Conservation (phyloP, 2,329 filamentous ascomycete species). For the Alternaria alternata region DNA sequence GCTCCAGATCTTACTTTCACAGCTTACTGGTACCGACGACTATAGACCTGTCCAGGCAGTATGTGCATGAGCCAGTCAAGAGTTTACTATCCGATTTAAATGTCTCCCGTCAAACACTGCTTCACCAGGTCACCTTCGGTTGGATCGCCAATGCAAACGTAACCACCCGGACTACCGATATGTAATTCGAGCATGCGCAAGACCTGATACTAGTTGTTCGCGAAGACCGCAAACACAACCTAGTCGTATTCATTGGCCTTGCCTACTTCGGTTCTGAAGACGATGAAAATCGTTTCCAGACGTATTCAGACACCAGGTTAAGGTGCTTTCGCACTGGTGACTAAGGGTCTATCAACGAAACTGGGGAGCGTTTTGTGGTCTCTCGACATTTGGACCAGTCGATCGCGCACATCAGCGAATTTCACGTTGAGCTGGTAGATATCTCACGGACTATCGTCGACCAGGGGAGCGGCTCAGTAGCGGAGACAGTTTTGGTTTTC, state of each 20-base stretch:
- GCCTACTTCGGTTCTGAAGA: not conserved
- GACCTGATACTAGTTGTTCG: not conserved
- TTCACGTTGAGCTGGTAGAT: not conserved
- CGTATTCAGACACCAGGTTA: not conserved
- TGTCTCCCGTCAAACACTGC: not conserved
- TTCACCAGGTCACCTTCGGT: constrained; percentile 5
- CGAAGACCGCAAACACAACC: not conserved
- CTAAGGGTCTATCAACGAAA: not conserved
- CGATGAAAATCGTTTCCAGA: not conserved
- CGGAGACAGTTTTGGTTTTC: not conserved
- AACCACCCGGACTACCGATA: not conserved
- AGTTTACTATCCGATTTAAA: not conserved
- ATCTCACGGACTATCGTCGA: not conserved
- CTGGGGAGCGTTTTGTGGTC: not conserved
- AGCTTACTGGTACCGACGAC: constrained; percentile 6
- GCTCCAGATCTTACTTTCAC: constrained; percentile 5
- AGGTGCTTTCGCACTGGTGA: not conserved
- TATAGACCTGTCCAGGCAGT: not conserved
- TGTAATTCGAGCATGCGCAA: constrained; percentile 3
- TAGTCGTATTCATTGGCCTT: not conserved
- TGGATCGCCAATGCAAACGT: not conserved
- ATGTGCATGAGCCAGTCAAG: not conserved
- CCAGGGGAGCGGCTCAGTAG: not conserved
- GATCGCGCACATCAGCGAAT: not conserved
- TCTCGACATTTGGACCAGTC: not conserved